These are phyloP conservation scores for Boletus patriciae DNA, from an alignment of 768 basidiomycete genomes.

Conservation along the genomic window DNA sequence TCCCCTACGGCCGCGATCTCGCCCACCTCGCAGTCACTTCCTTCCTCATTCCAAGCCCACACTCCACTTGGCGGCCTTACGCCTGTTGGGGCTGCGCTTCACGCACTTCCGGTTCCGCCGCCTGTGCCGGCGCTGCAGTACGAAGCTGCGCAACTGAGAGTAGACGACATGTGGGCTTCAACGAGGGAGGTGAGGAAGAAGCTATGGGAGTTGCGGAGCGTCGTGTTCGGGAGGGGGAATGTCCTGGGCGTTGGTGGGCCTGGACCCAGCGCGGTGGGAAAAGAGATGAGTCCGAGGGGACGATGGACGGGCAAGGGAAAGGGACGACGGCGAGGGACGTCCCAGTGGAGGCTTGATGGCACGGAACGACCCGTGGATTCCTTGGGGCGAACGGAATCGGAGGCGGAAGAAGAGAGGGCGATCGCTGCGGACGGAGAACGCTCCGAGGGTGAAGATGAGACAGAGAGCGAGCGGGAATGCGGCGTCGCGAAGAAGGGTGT, in stretches of 20 bases:
- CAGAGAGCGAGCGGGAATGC: slow-evolving; percentile 32
- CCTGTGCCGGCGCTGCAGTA: slow-evolving; percentile 54
- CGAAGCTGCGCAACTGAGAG: slow-evolving; percentile 67
- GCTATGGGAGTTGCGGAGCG: slow-evolving; percentile 62
- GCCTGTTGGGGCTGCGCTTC: slow-evolving; percentile 35
- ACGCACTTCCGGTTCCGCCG: slow-evolving; percentile 30
- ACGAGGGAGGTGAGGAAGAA: slow-evolving; percentile 60
- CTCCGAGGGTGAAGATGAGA: slow-evolving; percentile 28
- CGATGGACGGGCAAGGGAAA: slow-evolving; percentile 46
- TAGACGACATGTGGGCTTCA: slow-evolving; percentile 65
- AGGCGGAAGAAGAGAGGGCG: slow-evolving; percentile 67
- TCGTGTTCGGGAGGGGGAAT: slow-evolving; percentile 65
- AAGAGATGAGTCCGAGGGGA: slow-evolving; percentile 43
- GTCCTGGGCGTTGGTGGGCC: slow-evolving; percentile 37
- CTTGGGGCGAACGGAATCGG: slow-evolving; percentile 70
- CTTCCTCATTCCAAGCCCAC: slow-evolving; percentile 4
- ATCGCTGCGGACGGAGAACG: slow-evolving; percentile 33
- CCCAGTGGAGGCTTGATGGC: slow-evolving; percentile 70
- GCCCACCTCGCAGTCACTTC: background rate
- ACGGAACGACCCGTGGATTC: slow-evolving; percentile 60
- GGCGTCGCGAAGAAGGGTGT: slow-evolving; percentile 17
- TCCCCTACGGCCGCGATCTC: background rate
- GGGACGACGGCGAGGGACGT: slow-evolving; percentile 39
- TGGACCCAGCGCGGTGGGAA: slow-evolving; percentile 49
- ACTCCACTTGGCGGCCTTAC: slow-evolving; percentile 10